Evolutionary conservation across 2,329 filamentous ascomycete species (phyloP), one percentile per base, ranked within the genome.

Genomic region (Cadophora gregata): DNA sequence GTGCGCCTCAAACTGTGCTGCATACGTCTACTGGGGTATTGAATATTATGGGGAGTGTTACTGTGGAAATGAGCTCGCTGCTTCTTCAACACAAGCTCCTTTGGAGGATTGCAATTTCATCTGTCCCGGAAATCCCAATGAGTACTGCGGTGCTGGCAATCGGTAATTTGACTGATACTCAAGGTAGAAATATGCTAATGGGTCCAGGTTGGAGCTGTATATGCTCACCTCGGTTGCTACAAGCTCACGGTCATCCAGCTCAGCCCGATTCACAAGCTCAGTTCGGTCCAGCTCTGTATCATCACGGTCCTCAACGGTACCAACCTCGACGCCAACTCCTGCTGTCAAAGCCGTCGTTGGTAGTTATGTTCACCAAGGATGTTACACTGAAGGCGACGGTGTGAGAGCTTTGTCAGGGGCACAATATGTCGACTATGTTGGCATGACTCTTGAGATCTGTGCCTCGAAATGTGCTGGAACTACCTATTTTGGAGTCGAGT

Each of bases 321-420:
- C 45, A 88, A 61, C 59, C 6, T 48, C 59, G 8, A 88, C 73
- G 78, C 85, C 73, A 84, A 86, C 50, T 80, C 81, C 64, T 78
- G 80, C 65, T 82, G 70, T 69, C 65, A 80, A 80, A 55, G 72
- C 77, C 8, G 76, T 74, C 0, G 74, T 86, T 4, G 81, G 81
- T 8, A 79, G 79, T 12, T 85, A 85, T 67, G 75, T 67, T 14
- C 76, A 82, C 60, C 76, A 81, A 21, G 80, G 80, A 59, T 86
- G 84, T 74, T 81, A 81, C 76, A 82, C 80, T n/a, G 84, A 85
- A 69, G 80, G 78, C 5, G 77, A 76, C 19, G 78, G 76, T 25
- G 73, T 68, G 9, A 80, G 84, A 24, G 83, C 84, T 5, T 77
- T 86, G 9, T 63, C 69, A 24, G 81, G 38, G 10, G 63, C 56